Conservation (phyloP, 1,284 basidiomycete genomes). For the Lentinula novae-zelandiae region DNA sequence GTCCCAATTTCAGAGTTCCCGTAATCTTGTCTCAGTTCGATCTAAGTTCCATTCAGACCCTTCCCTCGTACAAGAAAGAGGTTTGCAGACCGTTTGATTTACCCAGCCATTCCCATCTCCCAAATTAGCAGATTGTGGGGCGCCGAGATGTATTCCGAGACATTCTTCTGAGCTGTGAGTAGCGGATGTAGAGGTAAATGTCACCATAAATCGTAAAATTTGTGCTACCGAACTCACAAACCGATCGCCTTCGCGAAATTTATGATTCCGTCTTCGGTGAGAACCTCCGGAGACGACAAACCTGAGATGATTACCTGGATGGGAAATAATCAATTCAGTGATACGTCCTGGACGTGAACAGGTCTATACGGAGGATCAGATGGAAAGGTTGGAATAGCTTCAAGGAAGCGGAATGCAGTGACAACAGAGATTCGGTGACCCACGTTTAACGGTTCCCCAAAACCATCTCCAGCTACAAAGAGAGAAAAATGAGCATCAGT, state of each 20-base stretch:
- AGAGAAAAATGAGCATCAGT: background rate
- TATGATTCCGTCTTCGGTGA: conserved; percentile 8
- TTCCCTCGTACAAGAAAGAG: background rate
- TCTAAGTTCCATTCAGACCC: background rate
- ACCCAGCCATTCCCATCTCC: conserved; percentile 12
- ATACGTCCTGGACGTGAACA: background rate
- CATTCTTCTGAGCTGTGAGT: conserved; percentile 11
- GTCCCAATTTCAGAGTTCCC: conserved; percentile 30
- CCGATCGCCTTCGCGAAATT: conserved; percentile 12
- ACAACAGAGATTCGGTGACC: background rate
- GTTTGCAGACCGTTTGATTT: conserved; percentile 7
- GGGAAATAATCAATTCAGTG: background rate
- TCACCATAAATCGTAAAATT: too few relatives aligned
- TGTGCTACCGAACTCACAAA: conserved; percentile 2
- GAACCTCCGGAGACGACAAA: conserved; percentile 6
- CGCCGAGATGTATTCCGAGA: conserved; percentile 10
- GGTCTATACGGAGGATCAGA: too few relatives aligned
- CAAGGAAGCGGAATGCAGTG: background rate
- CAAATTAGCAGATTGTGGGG: conserved; percentile 10
- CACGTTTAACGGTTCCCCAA: conserved; percentile 13
- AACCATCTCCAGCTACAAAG: conserved; percentile 10
- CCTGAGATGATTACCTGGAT: conserved; percentile 13
- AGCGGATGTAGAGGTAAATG: background rate
- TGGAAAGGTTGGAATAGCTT: background rate
- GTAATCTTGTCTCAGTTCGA: conserved; percentile 8